Conservation (phyloP, 148 eudicot genomes). For the Pharnaceum exiguum region DNA sequence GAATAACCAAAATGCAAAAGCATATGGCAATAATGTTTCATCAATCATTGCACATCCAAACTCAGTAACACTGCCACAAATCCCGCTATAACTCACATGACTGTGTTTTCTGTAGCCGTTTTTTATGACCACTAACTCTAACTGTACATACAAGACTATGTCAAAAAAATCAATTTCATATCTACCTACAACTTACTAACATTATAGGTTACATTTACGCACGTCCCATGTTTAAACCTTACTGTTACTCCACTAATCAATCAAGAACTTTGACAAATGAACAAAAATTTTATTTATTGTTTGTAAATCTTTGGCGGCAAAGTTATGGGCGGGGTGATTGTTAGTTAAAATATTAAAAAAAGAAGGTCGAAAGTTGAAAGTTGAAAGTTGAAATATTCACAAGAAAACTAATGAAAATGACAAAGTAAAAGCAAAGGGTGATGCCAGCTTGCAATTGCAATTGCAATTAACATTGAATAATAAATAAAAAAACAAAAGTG, state of each 20-base stretch:
- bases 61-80: too few relatives aligned
- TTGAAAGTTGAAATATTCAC: not conserved
- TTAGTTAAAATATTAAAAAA: not conserved
- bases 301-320: constrained; percentile 8
- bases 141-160: too few relatives aligned
- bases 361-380: not conserved
- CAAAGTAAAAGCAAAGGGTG: not conserved
- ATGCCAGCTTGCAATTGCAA: not conserved
- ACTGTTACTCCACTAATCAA: not conserved
- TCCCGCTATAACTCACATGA: too few relatives aligned
- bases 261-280: not conserved
- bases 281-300: not conserved
- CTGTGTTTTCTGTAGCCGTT: too few relatives aligned
- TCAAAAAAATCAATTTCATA: too few relatives aligned
- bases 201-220: too few relatives aligned
- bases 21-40: too few relatives aligned
- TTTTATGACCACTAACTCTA: too few relatives aligned
- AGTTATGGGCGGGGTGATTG: constrained; percentile 6
- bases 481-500: not conserved
- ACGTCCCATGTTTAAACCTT: constrained; percentile 7
- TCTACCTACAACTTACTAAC: too few relatives aligned
- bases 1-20: too few relatives aligned
- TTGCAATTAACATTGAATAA: not conserved
- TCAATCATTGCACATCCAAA: too few relatives aligned
- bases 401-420: not conserved